These are phyloP conservation scores for Cytospora schulzeri DNA, from an alignment of 2,329 filamentous ascomycete species.

Conservation along the genomic window DNA sequence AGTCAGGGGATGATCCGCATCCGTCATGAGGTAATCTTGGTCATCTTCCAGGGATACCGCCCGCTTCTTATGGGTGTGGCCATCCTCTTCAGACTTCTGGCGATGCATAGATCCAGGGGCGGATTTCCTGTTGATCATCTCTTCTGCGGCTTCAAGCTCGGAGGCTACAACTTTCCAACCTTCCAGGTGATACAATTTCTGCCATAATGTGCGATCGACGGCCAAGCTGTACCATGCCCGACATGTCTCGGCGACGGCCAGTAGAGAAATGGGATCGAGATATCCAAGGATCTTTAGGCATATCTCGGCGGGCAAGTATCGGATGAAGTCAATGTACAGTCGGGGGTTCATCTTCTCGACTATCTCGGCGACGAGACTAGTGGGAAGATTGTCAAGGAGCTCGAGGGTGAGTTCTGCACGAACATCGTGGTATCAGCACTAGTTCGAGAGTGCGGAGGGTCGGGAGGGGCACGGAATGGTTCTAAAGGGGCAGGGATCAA, in stretches of 20 bases:
- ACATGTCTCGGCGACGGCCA: conserved; percentile 78
- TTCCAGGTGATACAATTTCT: conserved; percentile 77
- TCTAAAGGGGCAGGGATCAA: neutral
- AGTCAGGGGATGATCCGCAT: conserved; percentile 35
- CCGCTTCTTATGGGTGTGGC: conserved; percentile 57
- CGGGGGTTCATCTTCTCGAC: conserved; percentile 79
- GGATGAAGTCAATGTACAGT: conserved; percentile 90
- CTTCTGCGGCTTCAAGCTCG: conserved; percentile 70
- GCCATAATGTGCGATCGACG: conserved; percentile 84
- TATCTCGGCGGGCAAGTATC: conserved; percentile 84
- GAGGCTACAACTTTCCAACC: conserved; percentile 76
- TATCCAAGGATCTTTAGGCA: conserved; percentile 87
- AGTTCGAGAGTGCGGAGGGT: conserved; percentile 1
- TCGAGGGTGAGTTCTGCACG: conserved; percentile 75
- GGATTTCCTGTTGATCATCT: conserved; percentile 51
- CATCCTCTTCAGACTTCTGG: conserved; percentile 48
- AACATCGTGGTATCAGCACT: conserved; percentile 28
- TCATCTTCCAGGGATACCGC: conserved; percentile 52
- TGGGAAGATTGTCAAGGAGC: conserved; percentile 76
- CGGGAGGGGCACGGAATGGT: conserved; percentile 21
- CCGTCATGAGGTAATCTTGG: conserved; percentile 48
- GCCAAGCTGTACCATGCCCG: conserved; percentile 80
- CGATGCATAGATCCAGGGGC: conserved; percentile 46
- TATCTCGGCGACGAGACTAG: conserved; percentile 76
- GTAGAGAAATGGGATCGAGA: conserved; percentile 77